Evolutionary conservation across 2,329 filamentous ascomycete species (phyloP).

Genomic region (Seiridium unicorne): DNA sequence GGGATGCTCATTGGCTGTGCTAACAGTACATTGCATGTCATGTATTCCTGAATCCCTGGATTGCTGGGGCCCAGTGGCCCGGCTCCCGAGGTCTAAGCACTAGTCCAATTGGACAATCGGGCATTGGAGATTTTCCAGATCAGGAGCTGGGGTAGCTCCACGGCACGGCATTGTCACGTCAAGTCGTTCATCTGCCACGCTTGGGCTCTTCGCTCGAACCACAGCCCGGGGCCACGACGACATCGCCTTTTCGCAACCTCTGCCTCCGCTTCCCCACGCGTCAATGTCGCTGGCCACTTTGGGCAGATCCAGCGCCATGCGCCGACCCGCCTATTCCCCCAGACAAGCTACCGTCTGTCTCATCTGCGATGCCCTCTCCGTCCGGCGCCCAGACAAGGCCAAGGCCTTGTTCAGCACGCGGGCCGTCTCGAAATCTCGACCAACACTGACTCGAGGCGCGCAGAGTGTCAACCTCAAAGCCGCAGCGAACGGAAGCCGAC

Average conservation of each 20-base stretch:
- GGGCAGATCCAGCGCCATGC: conserved; percentile 5
- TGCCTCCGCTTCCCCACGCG: neutral
- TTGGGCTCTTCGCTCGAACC: neutral
- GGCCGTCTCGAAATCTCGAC: conserved; percentile 20
- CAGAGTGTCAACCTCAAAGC: neutral
- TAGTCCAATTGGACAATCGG: neutral
- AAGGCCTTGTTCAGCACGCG: conserved; percentile 25
- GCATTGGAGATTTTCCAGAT: neutral
- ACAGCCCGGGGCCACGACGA: neutral
- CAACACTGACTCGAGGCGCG: conserved; percentile 11
- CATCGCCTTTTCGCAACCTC: neutral
- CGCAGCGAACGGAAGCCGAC: neutral
- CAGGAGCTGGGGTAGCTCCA: neutral
- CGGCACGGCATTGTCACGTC: neutral
- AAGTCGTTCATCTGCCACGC: neutral
- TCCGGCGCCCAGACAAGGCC: conserved; percentile 17
- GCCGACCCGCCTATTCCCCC: conserved; percentile 1
- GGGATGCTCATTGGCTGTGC: neutral
- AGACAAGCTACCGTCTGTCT: conserved; percentile 18
- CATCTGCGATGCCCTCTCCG: conserved; percentile 28
- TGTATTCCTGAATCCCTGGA: neutral
- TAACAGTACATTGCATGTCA: neutral
- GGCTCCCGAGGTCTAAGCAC: neutral
- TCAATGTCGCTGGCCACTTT: conserved; percentile 2
- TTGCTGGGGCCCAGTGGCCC: neutral